Conservation (phyloP, 2,329 filamentous ascomycete genomes). For the Colletotrichum spinosum region DNA sequence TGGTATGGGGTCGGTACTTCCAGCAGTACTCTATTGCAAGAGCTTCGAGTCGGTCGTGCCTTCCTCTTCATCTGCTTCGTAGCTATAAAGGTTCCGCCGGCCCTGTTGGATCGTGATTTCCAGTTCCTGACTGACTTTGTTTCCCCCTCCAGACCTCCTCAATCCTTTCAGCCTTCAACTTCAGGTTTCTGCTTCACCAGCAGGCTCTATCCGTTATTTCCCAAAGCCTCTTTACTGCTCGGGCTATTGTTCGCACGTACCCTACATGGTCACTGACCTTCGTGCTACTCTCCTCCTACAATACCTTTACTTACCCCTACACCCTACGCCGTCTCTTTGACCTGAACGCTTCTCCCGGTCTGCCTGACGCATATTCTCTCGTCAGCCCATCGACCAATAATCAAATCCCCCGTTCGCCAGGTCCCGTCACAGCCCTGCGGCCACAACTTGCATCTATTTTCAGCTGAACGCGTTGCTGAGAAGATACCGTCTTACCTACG, state of each 20-base stretch:
- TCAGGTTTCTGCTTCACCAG: constrained; percentile 2
- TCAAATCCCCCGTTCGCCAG: constrained; percentile 3
- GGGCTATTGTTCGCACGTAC: constrained; percentile 11
- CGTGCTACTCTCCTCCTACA: background rate
- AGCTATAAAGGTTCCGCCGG: constrained; percentile 25
- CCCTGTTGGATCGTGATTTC: constrained; percentile 30
- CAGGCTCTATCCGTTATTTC: constrained; percentile 4
- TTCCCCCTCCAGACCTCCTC: constrained; percentile 8
- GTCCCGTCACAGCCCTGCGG: constrained; percentile 31
- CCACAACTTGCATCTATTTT: constrained; percentile 33
- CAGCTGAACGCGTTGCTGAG: constrained; percentile 27
- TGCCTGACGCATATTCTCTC: constrained; percentile 9
- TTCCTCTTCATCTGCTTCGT: constrained; percentile 11
- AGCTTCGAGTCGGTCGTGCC: background rate
- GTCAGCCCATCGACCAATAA: constrained; percentile 13
- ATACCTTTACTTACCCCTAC: constrained; percentile 1
- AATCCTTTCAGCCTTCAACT: constrained; percentile 8
- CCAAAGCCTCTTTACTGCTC: constrained; percentile 2
- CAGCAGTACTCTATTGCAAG: too few relatives aligned
- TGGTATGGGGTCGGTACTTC: background rate
- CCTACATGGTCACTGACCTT: constrained; percentile 7
- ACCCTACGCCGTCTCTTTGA: background rate
- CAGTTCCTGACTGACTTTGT: constrained; percentile 24
- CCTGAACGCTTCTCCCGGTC: background rate
- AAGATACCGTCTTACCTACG: background rate